A percentile compares a stretch with the other conserved stretches of the same genome.
Conservation (phyloP, 2,329 filamentous ascomycete genomes). For the Aspergillus sp. region DNA sequence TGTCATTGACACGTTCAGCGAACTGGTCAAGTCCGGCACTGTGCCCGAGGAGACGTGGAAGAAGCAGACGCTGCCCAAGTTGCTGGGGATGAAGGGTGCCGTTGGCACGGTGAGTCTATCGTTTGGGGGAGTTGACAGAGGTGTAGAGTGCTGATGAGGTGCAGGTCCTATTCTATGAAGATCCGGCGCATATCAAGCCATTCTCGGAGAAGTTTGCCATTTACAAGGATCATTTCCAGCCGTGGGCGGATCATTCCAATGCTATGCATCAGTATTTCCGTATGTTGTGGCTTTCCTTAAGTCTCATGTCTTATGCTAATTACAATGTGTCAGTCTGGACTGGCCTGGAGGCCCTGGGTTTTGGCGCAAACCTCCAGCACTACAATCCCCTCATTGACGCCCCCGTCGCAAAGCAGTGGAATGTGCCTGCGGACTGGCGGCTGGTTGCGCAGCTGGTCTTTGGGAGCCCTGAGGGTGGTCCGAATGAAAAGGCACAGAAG, state of each 20-base stretch:
- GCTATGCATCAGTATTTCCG: constrained; percentile 77
- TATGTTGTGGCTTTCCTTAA: constrained; percentile 22
- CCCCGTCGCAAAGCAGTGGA: constrained; percentile 67
- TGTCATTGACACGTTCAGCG: constrained; percentile 61
- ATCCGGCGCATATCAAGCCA: constrained; percentile 63
- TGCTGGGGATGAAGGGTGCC: constrained; percentile 63
- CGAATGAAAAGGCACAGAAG: constrained; percentile 63
- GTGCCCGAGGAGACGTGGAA: constrained; percentile 56
- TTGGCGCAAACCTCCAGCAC: constrained; percentile 88
- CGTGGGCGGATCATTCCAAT: constrained; percentile 71
- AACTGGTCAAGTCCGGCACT: constrained; percentile 59
- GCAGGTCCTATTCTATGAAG: constrained; percentile 78
- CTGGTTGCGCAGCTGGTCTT: constrained; percentile 84
- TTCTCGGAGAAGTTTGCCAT: constrained; percentile 67
- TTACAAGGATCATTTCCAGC: constrained; percentile 77
- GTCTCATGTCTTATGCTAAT: not conserved
- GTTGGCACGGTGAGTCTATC: constrained; percentile 65
- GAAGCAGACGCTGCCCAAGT: constrained; percentile 41
- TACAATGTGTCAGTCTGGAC: constrained; percentile 60
- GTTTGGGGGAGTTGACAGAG: no score
- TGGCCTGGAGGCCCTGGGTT: constrained; percentile 75
- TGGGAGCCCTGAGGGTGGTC: constrained; percentile 56
- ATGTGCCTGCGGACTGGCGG: constrained; percentile 68
- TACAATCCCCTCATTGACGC: constrained; percentile 84
- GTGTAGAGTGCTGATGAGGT: not conserved